These are phyloP conservation scores for Narthecium ossifragum DNA, from an alignment of 106 monocot species.

Conservation along the genomic window DNA sequence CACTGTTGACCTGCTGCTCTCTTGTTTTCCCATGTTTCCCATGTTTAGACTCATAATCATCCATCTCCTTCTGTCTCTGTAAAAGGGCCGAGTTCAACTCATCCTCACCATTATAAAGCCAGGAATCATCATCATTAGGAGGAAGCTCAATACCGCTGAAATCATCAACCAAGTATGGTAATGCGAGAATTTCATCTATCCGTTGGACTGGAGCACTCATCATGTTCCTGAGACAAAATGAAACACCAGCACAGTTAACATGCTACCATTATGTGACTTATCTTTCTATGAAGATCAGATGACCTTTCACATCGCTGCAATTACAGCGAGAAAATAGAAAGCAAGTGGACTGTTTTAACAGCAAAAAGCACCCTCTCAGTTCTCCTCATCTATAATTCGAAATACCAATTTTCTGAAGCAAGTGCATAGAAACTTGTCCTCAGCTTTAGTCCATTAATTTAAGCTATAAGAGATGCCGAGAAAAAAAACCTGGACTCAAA, in stretches of 20 bases:
- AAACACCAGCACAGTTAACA: not conserved
- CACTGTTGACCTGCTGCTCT: conserved; percentile 2
- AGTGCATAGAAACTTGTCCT: no score
- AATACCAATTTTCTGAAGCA: no score
- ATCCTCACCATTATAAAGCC: conserved; percentile 89
- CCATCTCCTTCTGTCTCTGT: conserved; percentile 87
- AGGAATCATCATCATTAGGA: conserved; percentile 78
- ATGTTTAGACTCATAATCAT: conserved; percentile 49
- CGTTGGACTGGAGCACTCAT: conserved; percentile 63
- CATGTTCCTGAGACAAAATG: conserved; percentile 49
- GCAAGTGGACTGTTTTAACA: no score
- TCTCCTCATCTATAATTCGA: no score
- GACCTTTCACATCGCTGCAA: no score
- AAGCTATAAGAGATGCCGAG: no score
- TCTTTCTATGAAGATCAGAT: not conserved
- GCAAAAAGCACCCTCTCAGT: no score
- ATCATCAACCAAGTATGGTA: conserved; percentile 38
- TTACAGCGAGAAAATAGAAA: no score
- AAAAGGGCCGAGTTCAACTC: conserved; percentile 66
- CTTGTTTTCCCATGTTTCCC: conserved; percentile 23
- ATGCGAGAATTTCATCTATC: conserved; percentile 85
- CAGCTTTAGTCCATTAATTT: no score
- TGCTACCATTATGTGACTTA: not conserved
- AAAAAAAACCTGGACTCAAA: no score
- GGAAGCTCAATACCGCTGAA: conserved; percentile 51